A percentile compares a stretch with the other conserved stretches of the same genome.
Conservation (phyloP, 768 basidiomycete species). For the Cubamyces sp. region DNA sequence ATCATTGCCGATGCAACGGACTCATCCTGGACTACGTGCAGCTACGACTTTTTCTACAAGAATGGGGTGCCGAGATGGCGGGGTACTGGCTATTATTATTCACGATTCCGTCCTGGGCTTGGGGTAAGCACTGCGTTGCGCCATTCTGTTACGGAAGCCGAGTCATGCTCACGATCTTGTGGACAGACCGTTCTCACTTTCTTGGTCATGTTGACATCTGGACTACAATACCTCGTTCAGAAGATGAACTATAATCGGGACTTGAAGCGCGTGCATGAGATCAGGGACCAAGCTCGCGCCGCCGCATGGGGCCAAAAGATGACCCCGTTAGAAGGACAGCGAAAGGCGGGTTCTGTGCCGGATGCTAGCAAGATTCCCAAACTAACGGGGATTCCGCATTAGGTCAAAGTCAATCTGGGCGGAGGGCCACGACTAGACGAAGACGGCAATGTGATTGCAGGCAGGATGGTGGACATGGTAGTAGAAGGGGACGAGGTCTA, state of each 20-base stretch:
- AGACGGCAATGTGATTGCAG: slow-evolving; percentile 53
- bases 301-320: slow-evolving; percentile 86
- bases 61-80: slow-evolving; percentile 98
- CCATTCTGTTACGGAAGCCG: background rate
- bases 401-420: slow-evolving; percentile 78
- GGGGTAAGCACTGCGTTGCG: slow-evolving; percentile 52
- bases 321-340: slow-evolving; percentile 62
- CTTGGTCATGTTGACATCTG: slow-evolving; percentile 75
- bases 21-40: slow-evolving; percentile 32
- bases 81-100: slow-evolving; percentile 96
- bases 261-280: slow-evolving; percentile 63
- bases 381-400: slow-evolving; percentile 8
- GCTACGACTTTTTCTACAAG: slow-evolving; percentile 94
- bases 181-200: slow-evolving; percentile 75
- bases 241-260: slow-evolving; percentile 77
- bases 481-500: slow-evolving; percentile 77
- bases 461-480: slow-evolving; percentile 74
- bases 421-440: slow-evolving; percentile 54
- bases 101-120: slow-evolving; percentile 93
- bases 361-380: background rate
- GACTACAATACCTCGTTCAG: slow-evolving; percentile 81
- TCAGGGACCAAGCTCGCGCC: slow-evolving; percentile 62
- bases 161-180: slow-evolving; percentile 9
- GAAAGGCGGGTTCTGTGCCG: slow-evolving; percentile 53
- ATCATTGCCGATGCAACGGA: too few species aligned